These are phyloP conservation scores for Oryza brachyantha DNA, from an alignment of 176 grass and related monocot species.

Conservation along the genomic window DNA sequence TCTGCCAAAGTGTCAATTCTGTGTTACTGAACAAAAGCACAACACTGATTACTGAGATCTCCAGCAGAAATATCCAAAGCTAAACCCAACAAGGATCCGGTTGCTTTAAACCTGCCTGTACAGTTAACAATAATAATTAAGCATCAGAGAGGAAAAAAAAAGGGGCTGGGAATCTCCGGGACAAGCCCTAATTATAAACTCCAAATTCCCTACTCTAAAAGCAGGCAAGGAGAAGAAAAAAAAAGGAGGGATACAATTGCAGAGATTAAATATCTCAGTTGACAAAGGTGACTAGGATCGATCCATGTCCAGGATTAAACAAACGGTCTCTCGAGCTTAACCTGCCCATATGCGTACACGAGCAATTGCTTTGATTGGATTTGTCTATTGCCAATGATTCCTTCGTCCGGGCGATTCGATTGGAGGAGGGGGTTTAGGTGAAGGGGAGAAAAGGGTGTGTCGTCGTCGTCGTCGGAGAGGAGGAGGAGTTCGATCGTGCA, in stretches of 20 bases:
- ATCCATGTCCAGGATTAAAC: conserved; percentile 6
- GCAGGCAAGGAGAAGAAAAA: too few species aligned
- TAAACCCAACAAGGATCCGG: conserved; percentile 7
- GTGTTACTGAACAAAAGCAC: not conserved
- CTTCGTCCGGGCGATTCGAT: not conserved
- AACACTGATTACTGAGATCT: not conserved
- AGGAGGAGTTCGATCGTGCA: conserved; percentile 67
- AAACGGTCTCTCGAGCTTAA: conserved; percentile 13
- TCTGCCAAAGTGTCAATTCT: not conserved
- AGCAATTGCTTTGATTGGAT: conserved; percentile 24
- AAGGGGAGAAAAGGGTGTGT: conserved; percentile 25
- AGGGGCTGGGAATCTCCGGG: conserved; percentile 22
- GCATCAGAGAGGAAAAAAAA: not conserved
- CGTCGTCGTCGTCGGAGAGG: conserved; percentile 32
- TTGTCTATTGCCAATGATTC: conserved; percentile 29
- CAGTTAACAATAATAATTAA: not conserved
- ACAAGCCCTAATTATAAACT: conserved; percentile 24
- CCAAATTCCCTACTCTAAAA: conserved; percentile 13
- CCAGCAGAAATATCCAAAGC: not conserved
- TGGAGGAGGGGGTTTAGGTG: conserved; percentile 23
- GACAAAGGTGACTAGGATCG: conserved; percentile 32
- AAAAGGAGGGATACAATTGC: not conserved
- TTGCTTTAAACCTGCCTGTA: not conserved
- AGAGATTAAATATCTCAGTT: conserved; percentile 31
- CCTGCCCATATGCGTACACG: conserved; percentile 47